Evolutionary conservation across 345 rosid genomes (phyloP), one percentile per base, ranked within the genome.

Genomic region (Hypericum androsaemum): DNA sequence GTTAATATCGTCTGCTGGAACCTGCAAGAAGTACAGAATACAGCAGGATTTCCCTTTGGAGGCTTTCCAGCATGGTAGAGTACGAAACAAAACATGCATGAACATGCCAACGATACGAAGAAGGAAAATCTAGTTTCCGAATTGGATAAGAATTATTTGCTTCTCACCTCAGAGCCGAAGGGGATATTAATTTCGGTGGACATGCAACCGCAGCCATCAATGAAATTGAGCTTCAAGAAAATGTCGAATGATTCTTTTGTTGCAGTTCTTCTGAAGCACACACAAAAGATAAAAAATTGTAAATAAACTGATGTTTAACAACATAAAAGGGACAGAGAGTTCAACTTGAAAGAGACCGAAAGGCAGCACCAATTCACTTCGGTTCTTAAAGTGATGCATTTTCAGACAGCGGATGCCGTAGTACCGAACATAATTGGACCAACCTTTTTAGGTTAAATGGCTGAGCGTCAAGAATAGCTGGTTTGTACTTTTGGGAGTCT

Each of bases 391-490:
- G 8, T 35, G 1, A 15, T 16, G 12, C 52, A 15, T 8, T 6
- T 6, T 43, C n/a, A n/a, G n/a, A n/a, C n/a, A n/a, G n/a, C n/a
- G 37, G 32, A 11, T 36, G 9, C 12, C 5, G 15, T 6, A 46
- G 12, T 28, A 9, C 41, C 22, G 17, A 11, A 13, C 37, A 35
- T 47, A 17, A 12, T 56, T 2, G 37, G 32, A 41, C 53, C 16
- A 71, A 85, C 98, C 98, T 80, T 74, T 92, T 88, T 15, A 92
- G 70, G 32, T 58, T 57, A 73, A 88, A 92, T 0, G 97, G 98
- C 61, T 80, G 86, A 64, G 66, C 72, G 58, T 75, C 59, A 10
- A 92, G 79, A 59, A 72, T 64, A 60, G 94, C 96, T 13, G 73
- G 77, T 77, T 88, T 88, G 71, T 69, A 85, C 16, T 73, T 85